Evolutionary conservation across 228 moss, liverwort and hornwort species (phyloP).

Genomic region (Sphagnum fallax): DNA sequence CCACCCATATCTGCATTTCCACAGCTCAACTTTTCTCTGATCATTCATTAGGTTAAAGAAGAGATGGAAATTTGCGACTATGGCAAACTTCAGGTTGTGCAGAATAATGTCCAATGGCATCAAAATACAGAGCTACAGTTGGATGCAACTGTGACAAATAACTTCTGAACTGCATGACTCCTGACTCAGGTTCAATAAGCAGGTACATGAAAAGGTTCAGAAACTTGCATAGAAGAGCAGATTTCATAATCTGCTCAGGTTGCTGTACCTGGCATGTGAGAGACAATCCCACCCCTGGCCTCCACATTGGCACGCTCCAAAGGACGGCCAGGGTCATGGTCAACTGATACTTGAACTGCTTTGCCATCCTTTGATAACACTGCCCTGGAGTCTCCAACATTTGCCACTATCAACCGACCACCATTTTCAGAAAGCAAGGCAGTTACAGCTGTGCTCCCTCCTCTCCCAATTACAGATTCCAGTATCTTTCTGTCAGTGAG

Average conservation of each 20-base stretch:
- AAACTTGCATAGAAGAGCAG: background rate
- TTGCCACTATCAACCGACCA: slow-evolving; percentile 62
- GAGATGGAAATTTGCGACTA: background rate
- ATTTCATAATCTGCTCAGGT: no score
- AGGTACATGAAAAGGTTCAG: background rate
- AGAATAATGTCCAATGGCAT: background rate
- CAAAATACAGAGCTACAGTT: background rate
- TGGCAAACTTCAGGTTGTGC: background rate
- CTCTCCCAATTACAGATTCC: slow-evolving; percentile 16
- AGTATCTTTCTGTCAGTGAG: slow-evolving; percentile 69
- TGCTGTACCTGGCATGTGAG: slow-evolving; percentile 58
- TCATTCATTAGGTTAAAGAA: background rate
- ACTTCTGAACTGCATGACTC: background rate
- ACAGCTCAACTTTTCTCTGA: background rate
- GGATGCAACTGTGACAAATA: background rate
- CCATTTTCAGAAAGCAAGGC: slow-evolving; percentile 65
- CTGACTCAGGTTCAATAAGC: background rate
- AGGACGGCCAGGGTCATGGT: slow-evolving; percentile 75
- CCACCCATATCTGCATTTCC: background rate
- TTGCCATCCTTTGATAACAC: slow-evolving; percentile 55
- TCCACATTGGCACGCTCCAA: slow-evolving; percentile 72
- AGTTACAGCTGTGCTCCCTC: slow-evolving; percentile 85
- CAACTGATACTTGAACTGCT: slow-evolving; percentile 68
- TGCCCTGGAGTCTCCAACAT: slow-evolving; percentile 80
- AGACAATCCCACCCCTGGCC: slow-evolving; percentile 73